phyloP scores from a whole-genome alignment of 768 basidiomycete genomes.

The Lenzites betulinus region DNA sequence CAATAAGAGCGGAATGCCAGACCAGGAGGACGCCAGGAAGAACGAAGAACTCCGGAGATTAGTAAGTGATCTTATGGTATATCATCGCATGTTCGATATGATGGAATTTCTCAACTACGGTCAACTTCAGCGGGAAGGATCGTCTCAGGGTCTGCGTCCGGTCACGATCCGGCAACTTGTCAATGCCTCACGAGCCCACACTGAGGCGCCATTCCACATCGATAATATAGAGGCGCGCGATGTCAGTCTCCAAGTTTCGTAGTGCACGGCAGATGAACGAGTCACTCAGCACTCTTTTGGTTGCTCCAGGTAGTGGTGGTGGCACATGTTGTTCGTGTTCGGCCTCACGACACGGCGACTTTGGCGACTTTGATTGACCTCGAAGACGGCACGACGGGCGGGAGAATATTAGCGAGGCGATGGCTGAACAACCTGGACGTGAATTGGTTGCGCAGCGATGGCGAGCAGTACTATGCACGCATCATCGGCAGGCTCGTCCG shows the following conservation, averaged over 20 bases:
- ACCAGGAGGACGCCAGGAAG: too few species aligned
- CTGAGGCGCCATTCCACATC: slow-evolving; percentile 46
- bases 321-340: slow-evolving; percentile 39
- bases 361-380: background rate
- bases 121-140: background rate
- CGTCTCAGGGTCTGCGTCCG: slow-evolving; percentile 39
- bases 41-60: too few species aligned
- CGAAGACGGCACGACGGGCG: slow-evolving; percentile 42
- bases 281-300: slow-evolving; percentile 29
- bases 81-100: background rate
- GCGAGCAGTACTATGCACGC: slow-evolving; percentile 13
- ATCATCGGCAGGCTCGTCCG: slow-evolving; percentile 16
- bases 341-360: slow-evolving; percentile 1
- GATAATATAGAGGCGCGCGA: slow-evolving; percentile 44
- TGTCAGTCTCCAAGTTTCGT: slow-evolving; percentile 31
- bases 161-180: slow-evolving; percentile 58
- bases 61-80: background rate
- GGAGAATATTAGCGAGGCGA: slow-evolving; percentile 18
- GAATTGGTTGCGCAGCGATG: background rate
- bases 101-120: background rate
- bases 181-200: slow-evolving; percentile 42
- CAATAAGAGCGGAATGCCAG: too few species aligned
- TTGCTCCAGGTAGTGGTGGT: slow-evolving; percentile 48
- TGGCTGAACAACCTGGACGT: slow-evolving; percentile 7
- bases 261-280: background rate